Conservation (phyloP, 2,329 filamentous ascomycete species). For the Ophiocordyceps unilateralis region DNA sequence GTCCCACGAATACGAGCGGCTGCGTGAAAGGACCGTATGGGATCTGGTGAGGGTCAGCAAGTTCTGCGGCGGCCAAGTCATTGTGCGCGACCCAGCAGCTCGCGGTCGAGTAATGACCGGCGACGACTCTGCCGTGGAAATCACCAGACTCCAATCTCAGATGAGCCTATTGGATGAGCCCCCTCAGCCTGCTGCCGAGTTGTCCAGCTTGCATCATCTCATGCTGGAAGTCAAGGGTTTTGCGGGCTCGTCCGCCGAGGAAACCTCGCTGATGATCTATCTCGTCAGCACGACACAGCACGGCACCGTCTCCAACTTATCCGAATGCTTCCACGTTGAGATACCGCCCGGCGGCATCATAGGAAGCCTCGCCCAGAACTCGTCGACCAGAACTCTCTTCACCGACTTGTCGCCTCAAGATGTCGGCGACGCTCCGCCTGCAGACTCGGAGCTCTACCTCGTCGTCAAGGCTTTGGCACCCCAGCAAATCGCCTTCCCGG, state of each 20-base stretch:
- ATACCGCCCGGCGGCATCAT: conserved; percentile 59
- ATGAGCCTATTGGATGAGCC: conserved; percentile 86
- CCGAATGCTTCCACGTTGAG: conserved; percentile 69
- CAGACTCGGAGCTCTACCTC: conserved; percentile 61
- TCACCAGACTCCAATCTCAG: conserved; percentile 79
- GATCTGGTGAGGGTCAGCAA: conserved; percentile 90
- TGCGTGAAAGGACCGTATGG: conserved; percentile 89
- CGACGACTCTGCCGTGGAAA: conserved; percentile 81
- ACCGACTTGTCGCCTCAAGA: conserved; percentile 70
- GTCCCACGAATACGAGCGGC: conserved; percentile 56
- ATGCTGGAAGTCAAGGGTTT: conserved; percentile 74
- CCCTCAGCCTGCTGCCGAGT: conserved; percentile 50
- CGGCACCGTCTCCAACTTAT: conserved; percentile 48
- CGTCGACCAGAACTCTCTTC: conserved; percentile 70
- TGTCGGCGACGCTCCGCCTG: conserved; percentile 40
- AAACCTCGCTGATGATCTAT: conserved; percentile 60
- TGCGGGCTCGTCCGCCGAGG: conserved; percentile 56
- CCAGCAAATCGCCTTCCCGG: conserved; percentile 27
- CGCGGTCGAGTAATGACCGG: conserved; percentile 75
- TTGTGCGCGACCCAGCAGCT: conserved; percentile 75
- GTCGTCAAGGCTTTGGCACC: conserved; percentile 61
- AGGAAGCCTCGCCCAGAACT: conserved; percentile 43
- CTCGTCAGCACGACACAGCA: conserved; percentile 56
- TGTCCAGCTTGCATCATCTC: conserved; percentile 60
- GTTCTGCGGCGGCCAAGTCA: conserved; percentile 80